Evolutionary conservation across 2,329 filamentous ascomycete genomes (phyloP), one percentile per base, ranked within the genome.

Genomic region (Penicillium oxalicum): DNA sequence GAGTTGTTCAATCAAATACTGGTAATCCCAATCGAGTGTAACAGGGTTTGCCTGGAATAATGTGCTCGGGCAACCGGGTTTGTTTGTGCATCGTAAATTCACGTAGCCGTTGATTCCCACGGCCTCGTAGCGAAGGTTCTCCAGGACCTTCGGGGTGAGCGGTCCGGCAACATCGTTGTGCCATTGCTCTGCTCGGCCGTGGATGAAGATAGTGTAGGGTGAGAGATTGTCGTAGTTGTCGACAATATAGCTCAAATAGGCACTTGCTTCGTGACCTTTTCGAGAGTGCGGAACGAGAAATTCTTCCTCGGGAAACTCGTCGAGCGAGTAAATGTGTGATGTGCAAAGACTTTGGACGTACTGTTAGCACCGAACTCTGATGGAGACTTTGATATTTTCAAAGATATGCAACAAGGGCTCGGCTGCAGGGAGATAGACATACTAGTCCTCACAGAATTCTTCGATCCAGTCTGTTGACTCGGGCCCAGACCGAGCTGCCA

Each of bases 161-260:
- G 65, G 55, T 9, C 63, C 62, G 29, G 58, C 61, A 5, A 77
- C 71, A 53, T 80, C 77, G 58, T 80, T 81, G 63, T 81, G 78
- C 78, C 78, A 81, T 40, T 77, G 70, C 44, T 69, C 70, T 24
- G 77, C 73, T 50, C 83, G 77, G 9, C 77, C 74, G 60, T 85
- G 82, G 64, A 81, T 76, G 66, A 86, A 82, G 54, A 84, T 76
- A 29, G 72, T 71, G 51, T 83, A 72, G 46, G 82, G 79, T 2
- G 79, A 75, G 4, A 85, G 72, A 3, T 70, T 58, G 52, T 83
- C 73, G 66, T 85, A 84, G 62, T 78, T 74, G 61, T 82, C 79
- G 57, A 82, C 76, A 57, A 84, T 75, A 64, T 81, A 83, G 35
- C 74, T 78, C 34, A 83, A 71, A 60, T 84, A 84, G 6, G 81